Conservation (phyloP, 768 basidiomycete genomes). For the Phanerochaete carnosa region DNA sequence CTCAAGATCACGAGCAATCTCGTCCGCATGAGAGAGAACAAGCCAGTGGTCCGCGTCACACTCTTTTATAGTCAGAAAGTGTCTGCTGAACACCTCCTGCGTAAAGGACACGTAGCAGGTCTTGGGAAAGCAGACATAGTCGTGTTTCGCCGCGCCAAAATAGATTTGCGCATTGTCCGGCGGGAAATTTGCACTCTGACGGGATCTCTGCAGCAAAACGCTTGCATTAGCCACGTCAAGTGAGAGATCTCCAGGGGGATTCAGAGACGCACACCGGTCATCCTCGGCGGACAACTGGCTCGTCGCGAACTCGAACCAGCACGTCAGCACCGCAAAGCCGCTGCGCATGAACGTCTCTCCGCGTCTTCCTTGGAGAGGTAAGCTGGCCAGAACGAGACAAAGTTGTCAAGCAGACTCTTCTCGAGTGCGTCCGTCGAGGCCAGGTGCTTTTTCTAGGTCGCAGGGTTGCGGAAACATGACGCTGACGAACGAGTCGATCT, state of each 20-base stretch:
- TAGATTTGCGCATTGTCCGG: not conserved
- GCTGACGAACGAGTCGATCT: conserved; percentile 28
- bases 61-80: conserved; percentile 1
- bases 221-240: too few species aligned
- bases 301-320: conserved; percentile 34
- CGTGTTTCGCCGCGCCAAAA: conserved; percentile 3
- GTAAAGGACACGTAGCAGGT: not conserved
- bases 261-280: not conserved
- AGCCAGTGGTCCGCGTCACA: conserved; percentile 11
- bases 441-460: conserved; percentile 33
- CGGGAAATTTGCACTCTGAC: not conserved
- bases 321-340: conserved; percentile 32
- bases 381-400: conserved; percentile 21
- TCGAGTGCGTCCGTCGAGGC: conserved; percentile 33
- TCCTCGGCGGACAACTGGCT: not conserved
- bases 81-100: not conserved
- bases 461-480: conserved; percentile 33
- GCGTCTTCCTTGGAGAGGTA: conserved; percentile 34
- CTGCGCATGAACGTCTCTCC: conserved; percentile 26
- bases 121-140: conserved; percentile 1
- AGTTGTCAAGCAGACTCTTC: conserved; percentile 25
- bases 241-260: too few species aligned
- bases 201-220: conserved; percentile 5
- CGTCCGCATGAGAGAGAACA: conserved; percentile 3
- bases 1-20: conserved; percentile 5